Base-by-base conservation (phyloP, 495 filamentous ascomycete species). In the Mycothermus thermophilus region DNA sequence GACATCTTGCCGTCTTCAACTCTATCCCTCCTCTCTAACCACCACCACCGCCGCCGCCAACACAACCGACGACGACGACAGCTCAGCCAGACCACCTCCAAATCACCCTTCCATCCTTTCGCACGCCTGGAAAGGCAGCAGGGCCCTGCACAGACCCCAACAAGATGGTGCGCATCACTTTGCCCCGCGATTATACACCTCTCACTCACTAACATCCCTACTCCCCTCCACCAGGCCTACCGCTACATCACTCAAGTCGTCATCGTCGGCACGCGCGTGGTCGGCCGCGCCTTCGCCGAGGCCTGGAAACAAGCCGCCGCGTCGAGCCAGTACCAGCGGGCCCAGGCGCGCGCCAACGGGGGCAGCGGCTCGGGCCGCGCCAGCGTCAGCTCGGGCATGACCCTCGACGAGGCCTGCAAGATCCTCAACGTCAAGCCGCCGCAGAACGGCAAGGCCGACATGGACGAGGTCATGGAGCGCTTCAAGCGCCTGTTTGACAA, bases 341-440 rank as follows among this genome's bases (percentile, higher is more conserved):
- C 76, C n/a, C 70, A 78, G 35, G 65, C 66, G 17, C 64, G 65
- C 35, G 48, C 62, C 54, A 57, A 34, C 27, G 63, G 34, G 27
- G 63, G 60, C 27, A 49, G 46, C 12, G 47, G 63, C 20, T 42
- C 45, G 13, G 44, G 50, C 15, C 44, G 59, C 21, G 54, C 55
- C 11, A 71, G 60, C 42, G 64, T 73, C 36, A 71, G 76, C 23
- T 66, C 72, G 25, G 80, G 83, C 43, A 74, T 94, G 48, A 92
- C 84, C 6, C 73, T 97, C 34, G 87, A 93, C 43, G 90, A 97
- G 62, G 92, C 90, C 8, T 95, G 86, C 73, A 86, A 85, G 60
- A 96, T 97, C 55, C 74, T 97, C 36, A 93, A 96, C 57, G 85
- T 96, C 43, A 83, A 86, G 60, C 83, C 86, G 29, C 83, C 87